Conservation (phyloP, 2,329 filamentous ascomycete species). For the Exophiala phaeomuriformis region DNA sequence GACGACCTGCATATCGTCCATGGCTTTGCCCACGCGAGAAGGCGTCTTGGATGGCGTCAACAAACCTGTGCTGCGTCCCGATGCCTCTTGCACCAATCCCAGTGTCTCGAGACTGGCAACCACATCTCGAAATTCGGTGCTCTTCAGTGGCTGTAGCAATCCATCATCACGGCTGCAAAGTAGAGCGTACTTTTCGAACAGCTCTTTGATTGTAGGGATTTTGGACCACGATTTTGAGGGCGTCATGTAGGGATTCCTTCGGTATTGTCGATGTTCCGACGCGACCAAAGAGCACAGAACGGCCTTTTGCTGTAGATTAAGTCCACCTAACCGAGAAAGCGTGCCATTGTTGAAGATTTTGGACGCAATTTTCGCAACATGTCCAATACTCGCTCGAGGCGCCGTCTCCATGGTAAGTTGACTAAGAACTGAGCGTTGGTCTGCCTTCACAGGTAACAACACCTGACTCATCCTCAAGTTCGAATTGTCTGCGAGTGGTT, state of each 20-base stretch:
- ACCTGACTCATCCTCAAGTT: constrained; percentile 41
- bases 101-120: constrained; percentile 82
- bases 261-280: constrained; percentile 57
- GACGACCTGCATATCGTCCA: constrained; percentile 70
- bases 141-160: constrained; percentile 77
- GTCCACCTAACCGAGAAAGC: constrained; percentile 69
- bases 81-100: constrained; percentile 63
- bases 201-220: constrained; percentile 72
- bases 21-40: constrained; percentile 43
- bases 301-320: constrained; percentile 95
- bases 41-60: constrained; percentile 67
- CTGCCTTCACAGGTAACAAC: constrained; percentile 39
- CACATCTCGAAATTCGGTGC: constrained; percentile 90
- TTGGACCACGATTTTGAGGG: constrained; percentile 53
- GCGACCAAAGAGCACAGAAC: constrained; percentile 82
- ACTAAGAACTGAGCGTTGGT: constrained; percentile 44
- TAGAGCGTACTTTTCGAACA: constrained; percentile 75
- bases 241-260: constrained; percentile 42
- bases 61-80: constrained; percentile 56
- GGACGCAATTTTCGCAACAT: constrained; percentile 85
- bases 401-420: constrained; percentile 67
- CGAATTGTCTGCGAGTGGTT: constrained; percentile 69
- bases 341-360: constrained; percentile 86
- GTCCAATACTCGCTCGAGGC: constrained; percentile 78
- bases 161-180: constrained; percentile 77